phyloP scores from a whole-genome alignment of 2,329 filamentous ascomycete species.

The Apiospora phragmitis region DNA sequence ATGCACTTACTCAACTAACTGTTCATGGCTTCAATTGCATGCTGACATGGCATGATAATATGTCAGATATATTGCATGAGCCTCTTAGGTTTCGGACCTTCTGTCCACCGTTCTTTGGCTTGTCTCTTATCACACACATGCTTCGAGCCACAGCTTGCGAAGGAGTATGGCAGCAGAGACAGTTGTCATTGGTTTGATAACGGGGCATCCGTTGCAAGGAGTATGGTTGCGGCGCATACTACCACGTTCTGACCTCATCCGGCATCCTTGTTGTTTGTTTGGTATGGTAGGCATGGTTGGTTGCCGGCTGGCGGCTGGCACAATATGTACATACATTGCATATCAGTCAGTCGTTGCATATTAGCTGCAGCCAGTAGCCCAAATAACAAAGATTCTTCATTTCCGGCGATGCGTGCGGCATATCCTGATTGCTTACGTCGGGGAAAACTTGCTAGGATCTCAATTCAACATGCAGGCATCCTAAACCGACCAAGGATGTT shows the following conservation, averaged over 20 bases:
- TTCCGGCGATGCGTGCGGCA: not conserved
- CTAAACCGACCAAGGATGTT: not conserved
- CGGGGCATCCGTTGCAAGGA: not conserved
- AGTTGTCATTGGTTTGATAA: not conserved
- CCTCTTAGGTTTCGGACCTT: constrained; percentile 1
- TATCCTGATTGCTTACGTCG: not conserved
- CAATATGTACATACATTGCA: not conserved
- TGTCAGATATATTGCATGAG: not conserved
- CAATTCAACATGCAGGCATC: not conserved
- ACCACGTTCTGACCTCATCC: constrained; percentile 1
- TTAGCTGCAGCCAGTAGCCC: not conserved
- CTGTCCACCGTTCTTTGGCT: not conserved
- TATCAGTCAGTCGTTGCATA: not conserved
- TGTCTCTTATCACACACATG: not conserved
- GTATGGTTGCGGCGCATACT: not conserved
- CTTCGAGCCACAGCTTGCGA: not conserved
- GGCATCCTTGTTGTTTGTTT: not conserved
- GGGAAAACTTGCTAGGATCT: not conserved
- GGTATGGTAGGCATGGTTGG: not conserved
- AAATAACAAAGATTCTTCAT: not conserved
- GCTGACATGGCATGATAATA: not conserved
- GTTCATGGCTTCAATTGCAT: not conserved
- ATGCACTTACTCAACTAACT: not conserved
- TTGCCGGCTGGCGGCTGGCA: not conserved
- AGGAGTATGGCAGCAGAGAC: not conserved